phyloP scores from a whole-genome alignment of 2,329 filamentous ascomycete genomes.

The Xylariales sp. region DNA sequence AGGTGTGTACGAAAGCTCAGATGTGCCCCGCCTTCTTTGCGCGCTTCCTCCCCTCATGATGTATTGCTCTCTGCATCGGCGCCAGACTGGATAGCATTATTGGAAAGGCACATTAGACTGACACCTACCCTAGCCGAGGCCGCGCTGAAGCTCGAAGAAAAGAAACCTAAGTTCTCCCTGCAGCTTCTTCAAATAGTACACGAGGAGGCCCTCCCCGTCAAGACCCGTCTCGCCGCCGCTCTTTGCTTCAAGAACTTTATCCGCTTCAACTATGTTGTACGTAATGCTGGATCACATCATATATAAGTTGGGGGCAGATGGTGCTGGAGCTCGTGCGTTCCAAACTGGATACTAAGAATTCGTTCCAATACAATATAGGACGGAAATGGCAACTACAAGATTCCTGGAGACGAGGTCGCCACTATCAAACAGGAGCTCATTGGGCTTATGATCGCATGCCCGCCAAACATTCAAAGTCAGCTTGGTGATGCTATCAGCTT shows the following conservation, averaged over 20 bases:
- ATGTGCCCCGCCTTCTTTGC: constrained; percentile 8
- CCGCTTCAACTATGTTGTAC: constrained; percentile 81
- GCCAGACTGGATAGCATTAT: constrained; percentile 5
- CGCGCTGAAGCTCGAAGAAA: constrained; percentile 73
- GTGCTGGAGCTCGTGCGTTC: too few species aligned
- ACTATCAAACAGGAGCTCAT: constrained; percentile 95
- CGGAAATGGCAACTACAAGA: constrained; percentile 90
- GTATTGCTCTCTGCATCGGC: constrained; percentile 17
- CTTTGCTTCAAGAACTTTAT: constrained; percentile 99
- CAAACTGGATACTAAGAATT: neutral
- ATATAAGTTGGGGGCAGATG: too few species aligned
- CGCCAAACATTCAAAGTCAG: constrained; percentile 82
- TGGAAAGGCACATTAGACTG: constrained; percentile 5
- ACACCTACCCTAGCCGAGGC: constrained; percentile 62
- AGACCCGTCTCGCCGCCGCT: constrained; percentile 80
- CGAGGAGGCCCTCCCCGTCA: constrained; percentile 64
- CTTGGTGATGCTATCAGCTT: constrained; percentile 94
- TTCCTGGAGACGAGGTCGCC: constrained; percentile 74
- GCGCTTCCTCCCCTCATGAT: constrained; percentile 22
- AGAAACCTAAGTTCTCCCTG: constrained; percentile 83
- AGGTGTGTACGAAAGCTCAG: constrained; percentile 50
- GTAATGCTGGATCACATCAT: constrained; percentile 23
- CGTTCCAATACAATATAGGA: constrained; percentile 54
- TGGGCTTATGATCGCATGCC: constrained; percentile 92
- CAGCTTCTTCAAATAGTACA: constrained; percentile 87